Evolutionary conservation across 2,329 filamentous ascomycete genomes (phyloP), one percentile per base, ranked within the genome.

Genomic region (Rutstroemia sp.): DNA sequence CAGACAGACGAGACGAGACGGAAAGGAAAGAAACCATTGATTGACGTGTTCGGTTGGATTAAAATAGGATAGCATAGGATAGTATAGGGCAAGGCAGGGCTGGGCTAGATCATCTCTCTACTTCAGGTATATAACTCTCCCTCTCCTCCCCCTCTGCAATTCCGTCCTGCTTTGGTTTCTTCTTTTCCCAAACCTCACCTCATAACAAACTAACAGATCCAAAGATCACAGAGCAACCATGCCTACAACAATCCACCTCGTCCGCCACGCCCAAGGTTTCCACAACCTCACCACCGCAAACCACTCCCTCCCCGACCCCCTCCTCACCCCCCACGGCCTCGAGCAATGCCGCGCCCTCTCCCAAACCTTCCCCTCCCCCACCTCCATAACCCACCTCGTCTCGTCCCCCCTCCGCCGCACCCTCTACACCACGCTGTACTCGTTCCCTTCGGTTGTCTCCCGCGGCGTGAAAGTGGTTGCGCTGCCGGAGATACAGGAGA

Each of bases 381-480:
- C 76, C 60, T 72, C 77, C 41, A 74, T 94, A 66, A 85, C 86
- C 4, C 78, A 87, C 63, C 78, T 95, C 12, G 79, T 91, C 21
- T 84, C 90, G 41, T 94, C 89, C 1, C 90, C 91, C 5, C 79
- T 95, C 63, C 85, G 86, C 51, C 83, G 91, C 60, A 95, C 91
- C 2, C 77, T 96, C 47, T 83, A 89, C 72, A 96, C 91, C 2
- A 85, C 87, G 37, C 77, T 90, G 30, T 73, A 83, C 54, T 79
- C 82, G 47, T 95, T 95, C 70, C 79, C 77, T 18, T 75, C 81
- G 0, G 76, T 74, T 0, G 76, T 82, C 52, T 66, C 75, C 21
- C 74, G 41, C 1, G 59, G 62, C 2, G 47, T 62, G 2, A 57
- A 60, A 45, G 69, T 95, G 52, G 72, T 87, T 25, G 83, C 85